phyloP scores from a whole-genome alignment of 2,329 filamentous ascomycete species.

The Rhexocercosporidium sp. region DNA sequence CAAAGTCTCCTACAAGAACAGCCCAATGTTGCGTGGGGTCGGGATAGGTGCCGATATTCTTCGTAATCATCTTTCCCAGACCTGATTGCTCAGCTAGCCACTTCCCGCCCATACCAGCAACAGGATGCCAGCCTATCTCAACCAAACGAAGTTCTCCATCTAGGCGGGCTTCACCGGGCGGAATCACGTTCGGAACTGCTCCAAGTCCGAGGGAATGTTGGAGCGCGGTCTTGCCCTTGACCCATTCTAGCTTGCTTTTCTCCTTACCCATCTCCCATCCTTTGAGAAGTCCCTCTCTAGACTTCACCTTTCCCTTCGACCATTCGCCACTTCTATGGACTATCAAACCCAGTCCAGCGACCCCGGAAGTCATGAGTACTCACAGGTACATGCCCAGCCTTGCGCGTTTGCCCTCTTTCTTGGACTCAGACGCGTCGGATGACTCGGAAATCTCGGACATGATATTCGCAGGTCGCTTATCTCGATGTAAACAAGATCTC shows the following conservation, averaged over 20 bases:
- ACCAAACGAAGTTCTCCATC: slow-evolving; percentile 49
- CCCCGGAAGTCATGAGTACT: not conserved
- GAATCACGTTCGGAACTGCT: slow-evolving; percentile 51
- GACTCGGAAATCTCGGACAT: slow-evolving; percentile 1
- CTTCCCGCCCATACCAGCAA: slow-evolving; percentile 59
- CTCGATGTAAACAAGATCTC: not conserved
- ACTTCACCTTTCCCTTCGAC: slow-evolving; percentile 14
- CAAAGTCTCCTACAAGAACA: slow-evolving; percentile 59
- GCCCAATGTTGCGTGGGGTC: slow-evolving; percentile 67
- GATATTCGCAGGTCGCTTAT: not conserved
- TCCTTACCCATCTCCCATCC: slow-evolving; percentile 22
- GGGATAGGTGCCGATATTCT: slow-evolving; percentile 58
- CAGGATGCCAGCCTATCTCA: slow-evolving; percentile 63
- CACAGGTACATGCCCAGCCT: slow-evolving; percentile 8
- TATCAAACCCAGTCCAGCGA: not conserved
- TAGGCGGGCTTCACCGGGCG: slow-evolving; percentile 46
- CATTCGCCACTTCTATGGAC: not conserved
- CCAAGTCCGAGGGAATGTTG: slow-evolving; percentile 52
- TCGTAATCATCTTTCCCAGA: slow-evolving; percentile 60
- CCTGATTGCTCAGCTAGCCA: slow-evolving; percentile 63
- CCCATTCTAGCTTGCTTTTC: slow-evolving; percentile 39
- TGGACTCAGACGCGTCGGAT: slow-evolving; percentile 9
- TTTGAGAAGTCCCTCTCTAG: slow-evolving; percentile 6
- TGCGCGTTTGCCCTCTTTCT: slow-evolving; percentile 5
- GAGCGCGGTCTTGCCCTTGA: slow-evolving; percentile 49